A percentile compares a stretch with the other conserved stretches of the same genome.
Evolutionary conservation across 345 rosid genomes (phyloP).

Genomic region (Schrenkiella parvula): DNA sequence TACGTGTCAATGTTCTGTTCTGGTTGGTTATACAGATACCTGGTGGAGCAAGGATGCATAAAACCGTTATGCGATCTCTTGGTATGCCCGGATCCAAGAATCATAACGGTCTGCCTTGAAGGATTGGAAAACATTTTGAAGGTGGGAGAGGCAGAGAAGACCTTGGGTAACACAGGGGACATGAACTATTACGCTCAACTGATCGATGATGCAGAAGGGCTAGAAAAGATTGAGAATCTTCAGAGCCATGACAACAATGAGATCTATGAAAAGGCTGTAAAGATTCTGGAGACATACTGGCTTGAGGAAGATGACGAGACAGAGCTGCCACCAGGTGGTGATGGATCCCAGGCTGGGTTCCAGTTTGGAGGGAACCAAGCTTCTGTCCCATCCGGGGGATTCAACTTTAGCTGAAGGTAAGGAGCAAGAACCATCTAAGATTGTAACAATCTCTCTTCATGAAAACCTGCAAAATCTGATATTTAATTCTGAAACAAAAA

Average conservation of each 20-base stretch:
- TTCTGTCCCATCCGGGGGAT: constrained; percentile 73
- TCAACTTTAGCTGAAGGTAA: constrained; percentile 57
- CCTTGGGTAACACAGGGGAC: constrained; percentile 45
- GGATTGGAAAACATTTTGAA: constrained; percentile 64
- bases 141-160: constrained; percentile 81
- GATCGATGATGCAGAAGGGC: constrained; percentile 80
- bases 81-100: constrained; percentile 79
- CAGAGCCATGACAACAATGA: constrained; percentile 83
- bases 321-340: constrained; percentile 57
- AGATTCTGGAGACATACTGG: constrained; percentile 84
- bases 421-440: neutral
- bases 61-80: constrained; percentile 84
- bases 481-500: constrained; percentile 6
- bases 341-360: constrained; percentile 50
- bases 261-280: constrained; percentile 83
- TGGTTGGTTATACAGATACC: constrained; percentile 31
- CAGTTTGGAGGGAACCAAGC: constrained; percentile 60
- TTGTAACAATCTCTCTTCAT: neutral
- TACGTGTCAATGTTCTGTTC: neutral
- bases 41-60: constrained; percentile 75
- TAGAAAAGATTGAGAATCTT: constrained; percentile 79
- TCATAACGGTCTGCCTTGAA: constrained; percentile 61
- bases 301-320: constrained; percentile 75
- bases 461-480: constrained; percentile 9
- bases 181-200: constrained; percentile 59